Conservation (phyloP, 1,284 basidiomycete species). For the Rhizoctonia solani region DNA sequence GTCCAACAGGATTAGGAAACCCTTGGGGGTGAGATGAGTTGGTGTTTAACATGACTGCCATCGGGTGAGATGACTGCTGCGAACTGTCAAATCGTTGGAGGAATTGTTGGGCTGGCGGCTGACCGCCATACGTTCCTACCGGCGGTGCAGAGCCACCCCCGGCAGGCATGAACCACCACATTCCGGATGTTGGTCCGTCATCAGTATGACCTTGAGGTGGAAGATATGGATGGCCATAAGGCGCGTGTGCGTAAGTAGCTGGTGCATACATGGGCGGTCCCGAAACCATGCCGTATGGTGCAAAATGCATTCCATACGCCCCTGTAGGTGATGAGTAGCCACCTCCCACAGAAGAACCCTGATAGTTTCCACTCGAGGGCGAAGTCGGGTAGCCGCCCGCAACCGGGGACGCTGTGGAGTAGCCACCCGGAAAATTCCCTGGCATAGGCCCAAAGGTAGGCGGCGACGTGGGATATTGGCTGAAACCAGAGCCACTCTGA, state of each 20-base stretch:
- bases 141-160: background rate
- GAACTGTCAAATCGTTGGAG: constrained; percentile 11
- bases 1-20: background rate
- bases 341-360: constrained; percentile 7
- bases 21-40: constrained; percentile 6
- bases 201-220: constrained; percentile 25
- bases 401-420: constrained; percentile 2
- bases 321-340: constrained; percentile 20
- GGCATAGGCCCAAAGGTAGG: background rate
- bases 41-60: constrained; percentile 6
- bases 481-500: constrained; percentile 8
- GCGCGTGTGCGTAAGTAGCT: constrained; percentile 25
- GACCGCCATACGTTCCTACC: constrained; percentile 10
- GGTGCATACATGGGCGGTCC: constrained; percentile 34
- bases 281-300: constrained; percentile 28
- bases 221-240: constrained; percentile 30
- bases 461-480: constrained; percentile 8
- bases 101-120: constrained; percentile 19
- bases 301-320: constrained; percentile 26
- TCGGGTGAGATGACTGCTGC: constrained; percentile 10
- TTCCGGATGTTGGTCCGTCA: constrained; percentile 9
- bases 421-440: background rate
- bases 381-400: constrained; percentile 6
- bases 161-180: constrained; percentile 35
- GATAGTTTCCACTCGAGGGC: constrained; percentile 4